A percentile compares a stretch with the other conserved stretches of the same genome.
Conservation (phyloP, 2,329 filamentous ascomycete species). For the Colletotrichum sp. region DNA sequence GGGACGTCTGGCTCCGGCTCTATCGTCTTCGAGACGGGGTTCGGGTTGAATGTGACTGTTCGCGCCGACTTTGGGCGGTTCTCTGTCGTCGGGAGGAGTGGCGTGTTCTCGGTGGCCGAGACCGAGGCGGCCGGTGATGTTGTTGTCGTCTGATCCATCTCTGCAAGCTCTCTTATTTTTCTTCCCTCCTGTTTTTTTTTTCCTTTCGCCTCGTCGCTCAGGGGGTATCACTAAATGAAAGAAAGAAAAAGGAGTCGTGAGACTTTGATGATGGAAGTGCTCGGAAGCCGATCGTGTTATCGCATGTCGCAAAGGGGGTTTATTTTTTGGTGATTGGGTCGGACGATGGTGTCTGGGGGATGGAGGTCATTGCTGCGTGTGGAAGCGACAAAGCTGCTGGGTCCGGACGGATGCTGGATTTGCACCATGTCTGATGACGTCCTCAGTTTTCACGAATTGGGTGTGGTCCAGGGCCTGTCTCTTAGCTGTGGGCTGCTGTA, state of each 20-base stretch:
- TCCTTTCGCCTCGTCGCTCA: background rate
- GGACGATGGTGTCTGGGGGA: conserved; percentile 1
- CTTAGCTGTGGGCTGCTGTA: conserved; percentile 9
- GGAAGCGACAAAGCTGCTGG: conserved; percentile 12
- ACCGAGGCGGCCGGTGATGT: conserved; percentile 4
- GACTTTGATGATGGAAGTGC: background rate
- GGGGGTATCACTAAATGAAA: conserved; percentile 12
- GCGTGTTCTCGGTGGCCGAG: conserved; percentile 34
- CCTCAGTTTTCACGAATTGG: conserved; percentile 19
- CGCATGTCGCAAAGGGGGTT: conserved; percentile 8
- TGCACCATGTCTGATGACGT: conserved; percentile 20
- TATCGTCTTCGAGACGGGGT: conserved; percentile 66
- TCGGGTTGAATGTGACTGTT: conserved; percentile 79
- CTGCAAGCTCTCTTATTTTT: background rate
- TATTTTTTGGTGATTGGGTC: background rate
- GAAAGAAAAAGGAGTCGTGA: background rate
- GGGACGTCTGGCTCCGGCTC: conserved; percentile 47
- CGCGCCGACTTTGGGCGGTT: conserved; percentile 53
- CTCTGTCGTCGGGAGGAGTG: conserved; percentile 36
- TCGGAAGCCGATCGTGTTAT: background rate
- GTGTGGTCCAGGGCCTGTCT: background rate
- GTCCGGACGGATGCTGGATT: conserved; percentile 11
- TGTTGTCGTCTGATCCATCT: conserved; percentile 22
- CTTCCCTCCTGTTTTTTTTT: background rate
- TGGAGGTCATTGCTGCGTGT: conserved; percentile 13